These are phyloP conservation scores for Kodamaea kaohsiungensis DNA, from an alignment of 805 yeast genomes.

Conservation along the genomic window DNA sequence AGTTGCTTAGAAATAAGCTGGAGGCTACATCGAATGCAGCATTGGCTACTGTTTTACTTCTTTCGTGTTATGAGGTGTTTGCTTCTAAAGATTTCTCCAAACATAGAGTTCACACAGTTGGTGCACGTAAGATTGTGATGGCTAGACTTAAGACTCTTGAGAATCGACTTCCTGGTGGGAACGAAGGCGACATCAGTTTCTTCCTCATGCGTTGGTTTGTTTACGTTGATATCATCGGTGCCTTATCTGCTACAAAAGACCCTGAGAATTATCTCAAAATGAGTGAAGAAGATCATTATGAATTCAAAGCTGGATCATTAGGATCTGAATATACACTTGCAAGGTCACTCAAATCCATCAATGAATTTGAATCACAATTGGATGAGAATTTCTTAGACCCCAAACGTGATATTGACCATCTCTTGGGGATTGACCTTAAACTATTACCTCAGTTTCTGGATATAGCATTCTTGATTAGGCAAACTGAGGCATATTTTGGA, in stretches of 20 bases:
- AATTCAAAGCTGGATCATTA: background rate
- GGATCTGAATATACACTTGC: conserved; percentile 10
- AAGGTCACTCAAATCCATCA: conserved; percentile 14
- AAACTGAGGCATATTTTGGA: conserved; percentile 23
- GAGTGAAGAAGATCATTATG: conserved; percentile 13
- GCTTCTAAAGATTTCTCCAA: conserved; percentile 46
- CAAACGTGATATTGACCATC: conserved; percentile 53
- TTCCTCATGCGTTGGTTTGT: conserved; percentile 71
- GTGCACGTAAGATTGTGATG: conserved; percentile 64
- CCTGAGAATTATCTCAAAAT: conserved; percentile 32
- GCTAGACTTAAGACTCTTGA: conserved; percentile 33
- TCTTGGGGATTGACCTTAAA: conserved; percentile 66
- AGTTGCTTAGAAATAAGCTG: conserved; percentile 47
- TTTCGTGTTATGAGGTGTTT: conserved; percentile 55
- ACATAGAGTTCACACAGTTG: conserved; percentile 67
- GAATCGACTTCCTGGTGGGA: conserved; percentile 4
- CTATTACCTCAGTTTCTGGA: conserved; percentile 60
- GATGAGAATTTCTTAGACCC: conserved; percentile 22
- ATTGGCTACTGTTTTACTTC: conserved; percentile 57
- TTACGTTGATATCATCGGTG: conserved; percentile 64
- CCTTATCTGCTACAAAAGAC: conserved; percentile 53
- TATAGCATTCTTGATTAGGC: conserved; percentile 38
- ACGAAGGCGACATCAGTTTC: conserved; percentile 45
- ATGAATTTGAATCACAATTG: conserved; percentile 9
- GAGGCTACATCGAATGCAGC: conserved; percentile 67